phyloP scores from a whole-genome alignment of 352 stramenopile genomes.

The Plasmopara viticola region DNA sequence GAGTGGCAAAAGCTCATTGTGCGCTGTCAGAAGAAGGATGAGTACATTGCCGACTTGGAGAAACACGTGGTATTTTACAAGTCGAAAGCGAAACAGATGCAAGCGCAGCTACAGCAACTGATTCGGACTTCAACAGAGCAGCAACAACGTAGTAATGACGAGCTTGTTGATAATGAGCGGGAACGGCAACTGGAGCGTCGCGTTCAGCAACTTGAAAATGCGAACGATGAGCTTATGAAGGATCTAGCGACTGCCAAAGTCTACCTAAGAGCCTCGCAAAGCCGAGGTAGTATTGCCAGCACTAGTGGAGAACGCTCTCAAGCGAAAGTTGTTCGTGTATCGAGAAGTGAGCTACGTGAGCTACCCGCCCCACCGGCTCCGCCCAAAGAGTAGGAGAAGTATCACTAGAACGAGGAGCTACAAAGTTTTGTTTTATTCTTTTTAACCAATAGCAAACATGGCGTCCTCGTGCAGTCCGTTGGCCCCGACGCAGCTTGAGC shows the following conservation, averaged over 20 bases:
- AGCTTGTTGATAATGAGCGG: slow-evolving; percentile 16
- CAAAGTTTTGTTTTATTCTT: background rate
- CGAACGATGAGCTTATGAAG: slow-evolving; percentile 71
- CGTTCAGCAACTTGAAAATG: slow-evolving; percentile 65
- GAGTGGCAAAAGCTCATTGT: slow-evolving; percentile 71
- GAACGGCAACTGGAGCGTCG: slow-evolving; percentile 35
- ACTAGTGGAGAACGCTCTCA: slow-evolving; percentile 15
- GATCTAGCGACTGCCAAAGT: slow-evolving; percentile 69
- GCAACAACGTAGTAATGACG: slow-evolving; percentile 22
- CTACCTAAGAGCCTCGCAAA: slow-evolving; percentile 51
- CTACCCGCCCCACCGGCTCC: slow-evolving; percentile 29
- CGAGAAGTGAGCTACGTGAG: slow-evolving; percentile 58
- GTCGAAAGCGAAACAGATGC: slow-evolving; percentile 81
- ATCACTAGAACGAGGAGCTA: background rate
- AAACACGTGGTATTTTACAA: slow-evolving; percentile 87
- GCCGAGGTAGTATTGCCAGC: slow-evolving; percentile 18
- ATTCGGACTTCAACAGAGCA: slow-evolving; percentile 51
- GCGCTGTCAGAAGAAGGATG: slow-evolving; percentile 69
- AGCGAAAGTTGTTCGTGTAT: slow-evolving; percentile 53
- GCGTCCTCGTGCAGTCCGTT: slow-evolving; percentile 17
- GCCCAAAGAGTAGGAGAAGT: background rate
- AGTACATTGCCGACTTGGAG: slow-evolving; percentile 77
- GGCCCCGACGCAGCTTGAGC: slow-evolving; percentile 50
- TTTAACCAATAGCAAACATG: no score
- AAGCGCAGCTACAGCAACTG: slow-evolving; percentile 72